These are phyloP conservation scores for Xylaria nigripes DNA, from an alignment of 495 filamentous ascomycete genomes.

Conservation along the genomic window DNA sequence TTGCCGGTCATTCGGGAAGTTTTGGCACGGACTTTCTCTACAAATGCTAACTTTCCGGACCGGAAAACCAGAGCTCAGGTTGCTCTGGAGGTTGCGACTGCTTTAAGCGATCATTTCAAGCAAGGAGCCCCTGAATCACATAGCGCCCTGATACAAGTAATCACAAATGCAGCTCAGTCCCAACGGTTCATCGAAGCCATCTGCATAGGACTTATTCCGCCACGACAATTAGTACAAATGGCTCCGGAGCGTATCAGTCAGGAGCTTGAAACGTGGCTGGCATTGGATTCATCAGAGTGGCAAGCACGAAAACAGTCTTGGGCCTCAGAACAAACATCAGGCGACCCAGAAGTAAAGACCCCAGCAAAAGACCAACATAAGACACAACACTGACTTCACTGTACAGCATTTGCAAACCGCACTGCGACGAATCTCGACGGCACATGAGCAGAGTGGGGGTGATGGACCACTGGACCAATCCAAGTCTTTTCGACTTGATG, in stretches of 20 bases:
- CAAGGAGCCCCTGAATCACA: not conserved
- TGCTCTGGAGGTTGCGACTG: conserved; percentile 1
- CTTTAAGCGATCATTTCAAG: not conserved
- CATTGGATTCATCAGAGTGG: conserved; percentile 4
- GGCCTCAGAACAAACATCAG: not conserved
- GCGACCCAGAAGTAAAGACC: conserved; percentile 18
- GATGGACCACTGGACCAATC: not conserved
- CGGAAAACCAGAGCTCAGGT: not conserved
- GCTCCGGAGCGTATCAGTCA: conserved; percentile 3
- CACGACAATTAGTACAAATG: conserved; percentile 8
- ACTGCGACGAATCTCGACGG: conserved; percentile 7
- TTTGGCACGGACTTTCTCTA: not conserved
- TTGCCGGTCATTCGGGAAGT: conserved; percentile 5
- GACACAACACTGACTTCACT: conserved; percentile 5
- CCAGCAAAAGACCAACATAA: not conserved
- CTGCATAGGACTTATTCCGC: conserved; percentile 7
- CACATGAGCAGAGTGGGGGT: not conserved
- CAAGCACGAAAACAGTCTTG: conserved; percentile 1
- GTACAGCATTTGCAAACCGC: conserved; percentile 16
- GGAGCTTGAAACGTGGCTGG: not conserved
- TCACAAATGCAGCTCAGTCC: conserved; percentile 4
- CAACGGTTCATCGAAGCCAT: conserved; percentile 16
- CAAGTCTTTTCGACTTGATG: conserved; percentile 18
- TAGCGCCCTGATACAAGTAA: not conserved
- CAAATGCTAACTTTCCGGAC: not conserved